Percentiles rank a stretch among this genome's conserved stretches.
Conservation (phyloP, 2,329 filamentous ascomycete genomes). For the Domatiomyces globalis region DNA sequence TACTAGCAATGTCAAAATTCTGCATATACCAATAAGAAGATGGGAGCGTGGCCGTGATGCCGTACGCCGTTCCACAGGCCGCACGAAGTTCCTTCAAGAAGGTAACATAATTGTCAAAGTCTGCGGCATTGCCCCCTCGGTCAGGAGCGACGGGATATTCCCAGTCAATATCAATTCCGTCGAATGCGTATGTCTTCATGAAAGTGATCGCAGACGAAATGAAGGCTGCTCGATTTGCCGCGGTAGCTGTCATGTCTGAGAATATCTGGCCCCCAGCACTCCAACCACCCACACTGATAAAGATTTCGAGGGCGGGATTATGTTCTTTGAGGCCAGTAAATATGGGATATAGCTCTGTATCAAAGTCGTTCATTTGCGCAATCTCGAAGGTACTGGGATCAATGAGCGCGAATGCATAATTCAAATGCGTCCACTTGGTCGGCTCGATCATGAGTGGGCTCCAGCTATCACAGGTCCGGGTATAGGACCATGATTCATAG, state of each 20-base stretch:
- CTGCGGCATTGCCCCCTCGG: conserved; percentile 47
- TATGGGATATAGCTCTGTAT: background rate
- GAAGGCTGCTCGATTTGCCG: background rate
- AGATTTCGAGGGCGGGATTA: background rate
- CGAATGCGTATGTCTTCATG: conserved; percentile 20
- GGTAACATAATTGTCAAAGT: conserved; percentile 34
- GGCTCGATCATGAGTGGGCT: background rate
- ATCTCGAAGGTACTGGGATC: background rate
- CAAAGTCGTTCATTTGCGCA: background rate
- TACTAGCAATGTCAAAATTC: conserved; percentile 8
- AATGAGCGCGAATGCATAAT: background rate
- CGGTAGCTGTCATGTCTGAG: background rate
- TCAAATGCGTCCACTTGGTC: background rate
- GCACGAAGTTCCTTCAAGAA: background rate
- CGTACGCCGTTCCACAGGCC: background rate
- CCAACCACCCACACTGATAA: background rate
- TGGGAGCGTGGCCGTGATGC: background rate
- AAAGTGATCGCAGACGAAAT: background rate
- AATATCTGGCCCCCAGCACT: background rate
- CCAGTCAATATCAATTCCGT: conserved; percentile 57
- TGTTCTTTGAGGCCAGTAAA: background rate
- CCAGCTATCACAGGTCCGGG: background rate
- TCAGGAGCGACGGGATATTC: conserved; percentile 31
- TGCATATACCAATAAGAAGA: background rate
- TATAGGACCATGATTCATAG: background rate